phyloP scores from a whole-genome alignment of 1,139 yeast genomes.

The Diutina rugosa region DNA sequence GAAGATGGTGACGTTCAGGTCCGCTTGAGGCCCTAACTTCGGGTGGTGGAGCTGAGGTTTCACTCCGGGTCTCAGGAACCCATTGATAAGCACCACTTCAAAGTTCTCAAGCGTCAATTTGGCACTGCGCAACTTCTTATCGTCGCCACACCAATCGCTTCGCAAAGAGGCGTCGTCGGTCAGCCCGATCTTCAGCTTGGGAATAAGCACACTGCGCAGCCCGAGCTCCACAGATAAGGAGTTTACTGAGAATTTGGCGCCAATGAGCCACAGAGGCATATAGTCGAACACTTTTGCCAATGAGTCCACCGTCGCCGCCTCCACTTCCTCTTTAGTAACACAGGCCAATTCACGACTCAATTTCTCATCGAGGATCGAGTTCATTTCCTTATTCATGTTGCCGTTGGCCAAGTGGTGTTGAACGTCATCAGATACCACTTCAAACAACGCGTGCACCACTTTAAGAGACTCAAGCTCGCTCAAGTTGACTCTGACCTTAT shows the following conservation, averaged over 20 bases:
- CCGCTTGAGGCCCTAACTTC: not conserved
- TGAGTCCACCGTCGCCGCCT: not conserved
- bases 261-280: slow-evolving; percentile 37
- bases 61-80: not conserved
- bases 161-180: slow-evolving; percentile 25
- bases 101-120: slow-evolving; percentile 6
- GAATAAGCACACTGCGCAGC: slow-evolving; percentile 48
- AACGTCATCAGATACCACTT: slow-evolving; percentile 15
- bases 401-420: slow-evolving; percentile 19
- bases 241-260: slow-evolving; percentile 17
- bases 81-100: not conserved
- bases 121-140: slow-evolving; percentile 6
- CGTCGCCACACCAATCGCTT: slow-evolving; percentile 22
- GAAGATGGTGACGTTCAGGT: not conserved
- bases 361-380: slow-evolving; percentile 11
- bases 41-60: not conserved
- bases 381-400: slow-evolving; percentile 15
- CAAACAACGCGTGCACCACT: slow-evolving; percentile 20
- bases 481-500: slow-evolving; percentile 14
- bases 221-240: slow-evolving; percentile 31
- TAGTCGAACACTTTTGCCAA: slow-evolving; percentile 15
- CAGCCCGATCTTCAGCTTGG: slow-evolving; percentile 9
- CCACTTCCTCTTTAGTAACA: not conserved
- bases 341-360: not conserved
- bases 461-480: slow-evolving; percentile 18